Evolutionary conservation across 2,329 filamentous ascomycete genomes (phyloP), one percentile per base, ranked within the genome.

Genomic region (Colletotrichum trifolii): DNA sequence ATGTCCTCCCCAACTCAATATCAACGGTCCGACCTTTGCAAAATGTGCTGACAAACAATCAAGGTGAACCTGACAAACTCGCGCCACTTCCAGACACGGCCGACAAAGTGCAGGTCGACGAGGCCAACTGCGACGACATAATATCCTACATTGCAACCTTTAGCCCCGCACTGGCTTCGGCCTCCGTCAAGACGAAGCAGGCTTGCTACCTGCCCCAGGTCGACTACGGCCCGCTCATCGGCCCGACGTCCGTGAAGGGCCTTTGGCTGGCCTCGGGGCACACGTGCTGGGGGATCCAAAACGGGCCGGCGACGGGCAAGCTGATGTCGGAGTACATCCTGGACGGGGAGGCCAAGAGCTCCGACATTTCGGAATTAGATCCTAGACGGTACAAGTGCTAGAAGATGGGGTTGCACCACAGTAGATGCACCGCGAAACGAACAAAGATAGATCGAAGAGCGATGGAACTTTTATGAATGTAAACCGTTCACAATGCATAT

Each of bases 251-350:
- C 2, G 87, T 90, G 0, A 86, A 88, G 7, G 94, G 94, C 0
- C 73, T 98, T 47, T 90, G 91, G 76, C 82, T 98, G 65, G 96
- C 96, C 0, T 86, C 93, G 0, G 96, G 96, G 0, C 96, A 99
- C 81, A 97, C 94, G 2, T 98, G 95, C 79, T 99, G 96, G 96
- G 96, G 96, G 0, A 97, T 99, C 25, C 95, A 98, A 80, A 98
- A 99, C 79, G 93, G 89, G 1, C 94, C 95, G 1, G 96, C 86
- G 1, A 98, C 95, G 8, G 92, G 92, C 4, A 92, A 90, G 78
- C 76, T 95, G 43, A 90, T 96, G 81, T 90, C 91, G 42, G 91
- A 95, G 76, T 88, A 92, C 77, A 80, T 96, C 2, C 88, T 94
- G 71, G 91, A 94, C 59, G 92, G 91, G 1, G 78, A 81, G 65